Conservation (phyloP, 805 yeast genomes). For the Ogataea trehalophila region DNA sequence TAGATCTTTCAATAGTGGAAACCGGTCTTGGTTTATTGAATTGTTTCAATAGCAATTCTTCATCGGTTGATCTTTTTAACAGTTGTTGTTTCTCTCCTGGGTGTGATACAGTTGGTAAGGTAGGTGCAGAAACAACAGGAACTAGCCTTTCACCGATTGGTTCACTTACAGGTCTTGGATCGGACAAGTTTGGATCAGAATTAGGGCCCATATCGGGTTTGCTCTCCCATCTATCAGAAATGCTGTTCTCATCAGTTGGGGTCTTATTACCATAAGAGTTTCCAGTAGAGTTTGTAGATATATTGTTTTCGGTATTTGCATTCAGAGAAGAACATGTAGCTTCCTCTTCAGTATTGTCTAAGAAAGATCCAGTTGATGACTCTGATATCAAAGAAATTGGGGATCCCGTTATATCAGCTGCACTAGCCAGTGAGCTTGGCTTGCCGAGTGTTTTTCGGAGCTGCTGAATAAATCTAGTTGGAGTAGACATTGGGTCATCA, state of each 20-base stretch:
- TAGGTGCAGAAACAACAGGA: constrained; percentile 34
- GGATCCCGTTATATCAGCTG: constrained; percentile 3
- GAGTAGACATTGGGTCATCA: constrained; percentile 43
- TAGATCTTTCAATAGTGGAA: constrained; percentile 34
- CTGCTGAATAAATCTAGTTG: constrained; percentile 51
- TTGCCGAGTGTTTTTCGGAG: constrained; percentile 40
- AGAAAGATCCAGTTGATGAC: constrained; percentile 8
- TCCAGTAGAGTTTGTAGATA: not conserved
- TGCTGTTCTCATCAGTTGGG: not conserved
- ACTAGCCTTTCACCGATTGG: constrained; percentile 26
- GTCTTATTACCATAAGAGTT: not conserved
- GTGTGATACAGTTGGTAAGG: constrained; percentile 8
- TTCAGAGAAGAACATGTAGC: not conserved
- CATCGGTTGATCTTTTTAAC: constrained; percentile 1
- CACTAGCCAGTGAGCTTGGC: constrained; percentile 6
- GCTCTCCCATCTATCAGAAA: not conserved
- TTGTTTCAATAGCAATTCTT: not conserved
- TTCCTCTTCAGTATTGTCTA: not conserved
- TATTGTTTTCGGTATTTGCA: not conserved
- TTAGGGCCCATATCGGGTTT: not conserved
- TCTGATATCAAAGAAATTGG: constrained; percentile 18
- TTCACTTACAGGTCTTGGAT: not conserved
- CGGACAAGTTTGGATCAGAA: not conserved
- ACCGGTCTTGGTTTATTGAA: constrained; percentile 29
- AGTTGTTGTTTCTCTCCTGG: not conserved